Evolutionary conservation across 495 filamentous ascomycete genomes (phyloP).

Genomic region (Lophiostoma macrostomum): DNA sequence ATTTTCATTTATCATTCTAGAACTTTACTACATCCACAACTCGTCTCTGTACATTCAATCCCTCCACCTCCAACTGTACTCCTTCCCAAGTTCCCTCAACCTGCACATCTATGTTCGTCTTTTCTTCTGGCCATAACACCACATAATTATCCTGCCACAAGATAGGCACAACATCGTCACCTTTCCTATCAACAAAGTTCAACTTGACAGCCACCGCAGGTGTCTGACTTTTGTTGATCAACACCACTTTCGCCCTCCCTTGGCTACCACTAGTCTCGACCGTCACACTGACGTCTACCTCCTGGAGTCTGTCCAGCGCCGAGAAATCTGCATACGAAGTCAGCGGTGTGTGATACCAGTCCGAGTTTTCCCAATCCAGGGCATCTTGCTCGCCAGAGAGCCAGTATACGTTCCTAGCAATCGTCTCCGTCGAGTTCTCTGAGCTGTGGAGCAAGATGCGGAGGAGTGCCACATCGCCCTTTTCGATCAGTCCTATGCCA

Average conservation of each 20-base stretch:
- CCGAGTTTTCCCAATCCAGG: conserved; percentile 55
- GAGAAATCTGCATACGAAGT: conserved; percentile 53
- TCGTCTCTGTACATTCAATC: conserved; percentile 2
- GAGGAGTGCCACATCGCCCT: conserved; percentile 49
- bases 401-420: conserved; percentile 66
- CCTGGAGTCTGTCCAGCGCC: conserved; percentile 44
- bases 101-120: conserved; percentile 34
- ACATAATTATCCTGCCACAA: conserved; percentile 64
- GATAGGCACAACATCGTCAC: conserved; percentile 50
- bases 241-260: conserved; percentile 32
- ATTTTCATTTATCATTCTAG: no score
- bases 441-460: conserved; percentile 52
- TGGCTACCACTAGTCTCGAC: conserved; percentile 16
- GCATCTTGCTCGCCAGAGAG: conserved; percentile 48
- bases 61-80: background rate
- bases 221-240: conserved; percentile 52
- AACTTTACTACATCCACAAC: background rate
- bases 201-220: conserved; percentile 60
- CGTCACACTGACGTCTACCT: conserved; percentile 41
- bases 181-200: conserved; percentile 44
- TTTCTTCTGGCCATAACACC: conserved; percentile 59
- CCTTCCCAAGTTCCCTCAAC: background rate
- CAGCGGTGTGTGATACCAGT: conserved; percentile 59
- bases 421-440: conserved; percentile 29
- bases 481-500: conserved; percentile 33